Percentiles rank a stretch among this genome's conserved stretches.
phyloP scores from a whole-genome alignment of 2,329 filamentous ascomycete genomes.

The Catunica adiposa region DNA sequence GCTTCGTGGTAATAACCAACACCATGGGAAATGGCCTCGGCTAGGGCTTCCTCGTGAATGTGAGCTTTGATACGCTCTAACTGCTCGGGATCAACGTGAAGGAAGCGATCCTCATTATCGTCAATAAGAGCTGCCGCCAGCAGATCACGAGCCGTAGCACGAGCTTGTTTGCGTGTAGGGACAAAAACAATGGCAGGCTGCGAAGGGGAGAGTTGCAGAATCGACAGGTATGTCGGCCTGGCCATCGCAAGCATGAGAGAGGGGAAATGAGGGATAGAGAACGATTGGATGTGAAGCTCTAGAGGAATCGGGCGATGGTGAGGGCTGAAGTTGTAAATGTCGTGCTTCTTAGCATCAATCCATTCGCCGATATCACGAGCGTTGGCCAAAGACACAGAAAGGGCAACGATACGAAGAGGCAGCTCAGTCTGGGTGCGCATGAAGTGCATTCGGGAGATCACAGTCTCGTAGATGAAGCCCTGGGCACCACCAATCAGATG shows the following conservation, averaged over 20 bases:
- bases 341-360: slow-evolving; percentile 95
- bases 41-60: slow-evolving; percentile 71
- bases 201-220: slow-evolving; percentile 72
- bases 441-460: slow-evolving; percentile 96
- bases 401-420: slow-evolving; percentile 68
- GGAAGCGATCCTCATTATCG: slow-evolving; percentile 83
- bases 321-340: slow-evolving; percentile 96
- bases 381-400: slow-evolving; percentile 85
- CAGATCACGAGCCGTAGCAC: slow-evolving; percentile 71
- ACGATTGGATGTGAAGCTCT: slow-evolving; percentile 89
- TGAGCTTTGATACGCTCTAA: slow-evolving; percentile 66
- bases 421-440: slow-evolving; percentile 79
- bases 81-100: slow-evolving; percentile 70
- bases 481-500: slow-evolving; percentile 77
- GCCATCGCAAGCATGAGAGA: slow-evolving; percentile 98
- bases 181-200: slow-evolving; percentile 88
- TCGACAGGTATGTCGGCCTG: slow-evolving; percentile 77
- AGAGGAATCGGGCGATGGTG: slow-evolving; percentile 76
- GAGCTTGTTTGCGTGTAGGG: slow-evolving; percentile 81
- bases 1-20: slow-evolving; percentile 97
- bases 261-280: slow-evolving; percentile 89
- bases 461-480: slow-evolving; percentile 85
- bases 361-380: slow-evolving; percentile 90
- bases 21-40: slow-evolving; percentile 79
- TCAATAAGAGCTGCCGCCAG: slow-evolving; percentile 75